Conservation (phyloP, 257 asterid genomes). For the Oldenlandia corymbosa region DNA sequence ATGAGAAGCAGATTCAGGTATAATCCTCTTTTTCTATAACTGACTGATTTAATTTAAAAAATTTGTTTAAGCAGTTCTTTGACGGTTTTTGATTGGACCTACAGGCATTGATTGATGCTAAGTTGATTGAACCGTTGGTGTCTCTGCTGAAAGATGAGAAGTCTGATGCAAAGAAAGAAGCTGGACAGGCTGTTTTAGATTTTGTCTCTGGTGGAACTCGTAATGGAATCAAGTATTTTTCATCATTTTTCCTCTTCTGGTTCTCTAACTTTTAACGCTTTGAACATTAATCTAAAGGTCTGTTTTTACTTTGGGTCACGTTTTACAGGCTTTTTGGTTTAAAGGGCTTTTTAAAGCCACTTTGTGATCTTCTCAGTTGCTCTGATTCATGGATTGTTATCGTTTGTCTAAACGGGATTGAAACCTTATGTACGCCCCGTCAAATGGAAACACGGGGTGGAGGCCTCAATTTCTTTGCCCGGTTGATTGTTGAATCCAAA, state of each 20-base stretch:
- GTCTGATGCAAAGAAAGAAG: slow-evolving; percentile 91
- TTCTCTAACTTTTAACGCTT: slow-evolving; percentile 3
- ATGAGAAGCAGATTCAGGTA: slow-evolving; percentile 82
- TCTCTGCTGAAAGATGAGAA: slow-evolving; percentile 76
- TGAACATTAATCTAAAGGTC: slow-evolving; percentile 8
- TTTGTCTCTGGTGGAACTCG: slow-evolving; percentile 91
- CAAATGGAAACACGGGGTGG: slow-evolving; percentile 64
- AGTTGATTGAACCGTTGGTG: slow-evolving; percentile 66
- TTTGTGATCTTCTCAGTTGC: slow-evolving; percentile 79
- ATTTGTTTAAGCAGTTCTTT: neutral
- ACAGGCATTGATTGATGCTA: slow-evolving; percentile 81
- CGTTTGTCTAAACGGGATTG: slow-evolving; percentile 82
- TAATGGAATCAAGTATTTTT: slow-evolving; percentile 66
- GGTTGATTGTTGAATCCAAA: slow-evolving; percentile 70
- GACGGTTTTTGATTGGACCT: slow-evolving; percentile 16
- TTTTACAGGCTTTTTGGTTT: slow-evolving; percentile 58
- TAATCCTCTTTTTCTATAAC: neutral
- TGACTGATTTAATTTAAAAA: neutral
- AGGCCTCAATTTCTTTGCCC: slow-evolving; percentile 62
- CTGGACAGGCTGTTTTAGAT: slow-evolving; percentile 91
- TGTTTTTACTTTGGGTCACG: slow-evolving; percentile 7
- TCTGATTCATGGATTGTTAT: slow-evolving; percentile 87
- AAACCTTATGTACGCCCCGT: slow-evolving; percentile 88
- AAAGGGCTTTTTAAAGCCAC: slow-evolving; percentile 70
- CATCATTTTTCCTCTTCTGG: slow-evolving; percentile 3